Conservation (phyloP, 116 monocot species). For the Thalassia testudinum region DNA sequence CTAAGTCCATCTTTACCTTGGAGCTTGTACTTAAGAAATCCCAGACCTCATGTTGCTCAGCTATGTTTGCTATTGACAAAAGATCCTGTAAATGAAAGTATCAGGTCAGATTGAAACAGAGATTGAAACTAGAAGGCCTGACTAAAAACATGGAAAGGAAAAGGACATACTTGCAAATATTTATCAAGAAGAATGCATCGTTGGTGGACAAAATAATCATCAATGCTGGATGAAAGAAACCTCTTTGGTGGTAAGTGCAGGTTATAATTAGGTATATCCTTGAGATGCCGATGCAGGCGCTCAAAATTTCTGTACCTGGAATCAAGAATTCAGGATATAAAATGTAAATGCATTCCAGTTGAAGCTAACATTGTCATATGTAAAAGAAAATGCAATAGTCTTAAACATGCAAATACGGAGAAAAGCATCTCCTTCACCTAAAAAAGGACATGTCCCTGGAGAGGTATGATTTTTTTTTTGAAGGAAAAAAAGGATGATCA, state of each 20-base stretch:
- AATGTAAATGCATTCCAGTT: background rate
- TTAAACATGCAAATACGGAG: no score
- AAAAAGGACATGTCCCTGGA: no score
- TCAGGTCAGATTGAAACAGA: background rate
- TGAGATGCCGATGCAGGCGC: slow-evolving; percentile 79
- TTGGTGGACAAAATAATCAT: slow-evolving; percentile 87
- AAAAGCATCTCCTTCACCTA: no score
- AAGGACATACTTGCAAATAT: slow-evolving; percentile 78
- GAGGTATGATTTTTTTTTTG: no score
- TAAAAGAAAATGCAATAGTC: no score
- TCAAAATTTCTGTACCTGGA: slow-evolving; percentile 95
- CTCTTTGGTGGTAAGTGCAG: slow-evolving; percentile 93
- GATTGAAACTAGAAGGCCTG: background rate
- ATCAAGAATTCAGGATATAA: background rate
- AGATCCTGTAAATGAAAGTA: slow-evolving; percentile 41
- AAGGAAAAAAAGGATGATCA: no score
- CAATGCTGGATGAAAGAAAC: slow-evolving; percentile 87
- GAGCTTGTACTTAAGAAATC: slow-evolving; percentile 85
- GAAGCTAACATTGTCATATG: no score
- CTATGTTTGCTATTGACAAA: slow-evolving; percentile 82
- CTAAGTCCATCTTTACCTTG: slow-evolving; percentile 43
- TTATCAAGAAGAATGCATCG: slow-evolving; percentile 93
- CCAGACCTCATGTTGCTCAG: slow-evolving; percentile 98
- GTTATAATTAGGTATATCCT: slow-evolving; percentile 88
- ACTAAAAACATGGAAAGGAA: background rate